phyloP scores from a whole-genome alignment of 768 basidiomycete species.

The Rhizopogon roseolus region DNA sequence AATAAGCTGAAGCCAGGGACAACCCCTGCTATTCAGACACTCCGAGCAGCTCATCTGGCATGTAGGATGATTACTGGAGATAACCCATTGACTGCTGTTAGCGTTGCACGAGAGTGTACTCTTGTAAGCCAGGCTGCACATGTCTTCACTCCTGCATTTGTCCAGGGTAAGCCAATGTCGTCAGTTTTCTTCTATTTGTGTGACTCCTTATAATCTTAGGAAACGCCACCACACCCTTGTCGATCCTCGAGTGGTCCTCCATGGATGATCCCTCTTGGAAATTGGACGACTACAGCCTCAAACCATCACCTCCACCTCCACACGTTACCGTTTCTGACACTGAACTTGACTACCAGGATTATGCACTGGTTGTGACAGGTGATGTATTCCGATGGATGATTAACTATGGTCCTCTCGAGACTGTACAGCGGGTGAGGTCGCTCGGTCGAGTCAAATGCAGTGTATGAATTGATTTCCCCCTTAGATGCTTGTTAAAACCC shows the following conservation, averaged over 20 bases:
- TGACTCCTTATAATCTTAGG: conserved; percentile 34
- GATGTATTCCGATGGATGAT: conserved; percentile 99
- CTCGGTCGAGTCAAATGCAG: not conserved
- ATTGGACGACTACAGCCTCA: conserved; percentile 84
- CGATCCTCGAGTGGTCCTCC: conserved; percentile 84
- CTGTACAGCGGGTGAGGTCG: conserved; percentile 76
- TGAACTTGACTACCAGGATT: conserved; percentile 79
- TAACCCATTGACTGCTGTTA: conserved; percentile 93
- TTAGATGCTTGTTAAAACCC: conserved; percentile 96
- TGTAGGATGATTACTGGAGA: conserved; percentile 99
- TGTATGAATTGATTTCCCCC: conserved; percentile 3
- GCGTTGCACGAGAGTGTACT: conserved; percentile 91
- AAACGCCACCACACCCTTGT: conserved; percentile 41
- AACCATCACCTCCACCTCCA: conserved; percentile 68
- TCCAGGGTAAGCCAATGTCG: conserved; percentile 45
- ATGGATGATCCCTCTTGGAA: conserved; percentile 85
- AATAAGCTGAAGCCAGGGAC: conserved; percentile 96
- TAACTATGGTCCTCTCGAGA: conserved; percentile 90
- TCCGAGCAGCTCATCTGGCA: conserved; percentile 86
- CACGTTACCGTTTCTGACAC: conserved; percentile 67
- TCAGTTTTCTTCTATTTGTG: not conserved
- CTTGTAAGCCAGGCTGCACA: conserved; percentile 85
- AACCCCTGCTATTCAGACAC: conserved; percentile 80
- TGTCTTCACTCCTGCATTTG: conserved; percentile 81
- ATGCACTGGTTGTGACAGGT: conserved; percentile 87